Evolutionary conservation across 1,139 yeast genomes (phyloP), one percentile per base, ranked within the genome.

Genomic region (Sugiyamaella neomexicana): DNA sequence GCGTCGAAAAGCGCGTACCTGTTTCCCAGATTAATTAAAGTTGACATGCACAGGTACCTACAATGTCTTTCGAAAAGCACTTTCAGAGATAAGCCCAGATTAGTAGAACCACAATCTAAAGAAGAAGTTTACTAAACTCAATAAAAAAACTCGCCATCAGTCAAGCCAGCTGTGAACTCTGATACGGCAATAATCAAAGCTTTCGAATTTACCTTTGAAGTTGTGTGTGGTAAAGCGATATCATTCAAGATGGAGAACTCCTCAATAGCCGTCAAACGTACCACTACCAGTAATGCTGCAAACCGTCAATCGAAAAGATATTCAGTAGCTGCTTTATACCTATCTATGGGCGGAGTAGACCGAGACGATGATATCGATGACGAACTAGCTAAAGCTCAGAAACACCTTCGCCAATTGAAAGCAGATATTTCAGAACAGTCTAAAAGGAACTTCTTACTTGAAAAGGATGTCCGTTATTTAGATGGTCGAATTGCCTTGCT

Each of bases 401-500:
- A 64, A 47, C 69, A 67, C 45, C 62, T 72, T 40, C 63, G 73
- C 20, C 66, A 63, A 37, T 67, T 73, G 34, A 74, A 74, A 57
- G 60, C 69, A 2, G 62, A 65, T 52, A 73, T 73, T 41, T 68
- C 74, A 8, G 72, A 70, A 49, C 74, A 70, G 59, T 65, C 72
- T 37, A 73, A 72, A 58, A 65, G 66, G 54, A 74, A 74, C 59
- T 74, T 72, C 54, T 61, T 72, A 47, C 63, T 72, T 49, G 77
- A 74, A 57, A 68, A 71, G 58, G 77, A 73, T 54, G 75, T 73
- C 41, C 65, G 75, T 41, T 73, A 71, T 55, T 64, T 73, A 41
- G 77, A 73, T 58, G 62, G 72, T 29, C 69, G 77, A 27, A 73
- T 73, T 37, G 76, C 76, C 12, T 64, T 72, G 48, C 65, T 74